These are phyloP conservation scores for Creolimax fragrantissima DNA, from an alignment of 78 protist genomes.

Conservation along the genomic window DNA sequence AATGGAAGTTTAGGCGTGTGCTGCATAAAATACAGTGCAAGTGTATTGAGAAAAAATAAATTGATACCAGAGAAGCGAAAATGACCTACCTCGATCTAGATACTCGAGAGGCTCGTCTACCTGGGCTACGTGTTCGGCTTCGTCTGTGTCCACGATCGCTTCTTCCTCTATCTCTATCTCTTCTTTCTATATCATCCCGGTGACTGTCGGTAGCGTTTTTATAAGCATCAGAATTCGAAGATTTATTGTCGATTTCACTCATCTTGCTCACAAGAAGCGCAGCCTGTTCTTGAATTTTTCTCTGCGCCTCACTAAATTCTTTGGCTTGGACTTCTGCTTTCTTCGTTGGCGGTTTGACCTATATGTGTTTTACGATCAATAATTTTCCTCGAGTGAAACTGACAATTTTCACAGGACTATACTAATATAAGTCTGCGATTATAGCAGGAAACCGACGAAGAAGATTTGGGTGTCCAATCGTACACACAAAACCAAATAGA, in stretches of 20 bases:
- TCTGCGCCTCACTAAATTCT: not conserved
- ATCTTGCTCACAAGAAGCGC: not conserved
- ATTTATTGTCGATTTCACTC: not conserved
- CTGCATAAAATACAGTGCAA: no score
- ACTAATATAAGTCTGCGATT: no score
- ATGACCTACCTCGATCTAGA: not conserved
- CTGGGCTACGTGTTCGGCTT: not conserved
- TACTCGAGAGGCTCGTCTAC: not conserved
- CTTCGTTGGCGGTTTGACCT: not conserved
- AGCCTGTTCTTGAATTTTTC: not conserved
- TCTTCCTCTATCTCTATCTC: not conserved
- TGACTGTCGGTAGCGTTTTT: not conserved
- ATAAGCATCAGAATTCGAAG: not conserved
- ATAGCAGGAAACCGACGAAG: no score
- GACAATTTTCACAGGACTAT: no score
- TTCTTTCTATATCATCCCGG: not conserved
- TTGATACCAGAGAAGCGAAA: not conserved
- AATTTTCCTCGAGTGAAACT: no score
- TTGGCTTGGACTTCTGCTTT: not conserved
- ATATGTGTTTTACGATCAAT: no score
- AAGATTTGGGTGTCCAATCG: no score
- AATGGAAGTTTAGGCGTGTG: no score
- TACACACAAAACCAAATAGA: no score
- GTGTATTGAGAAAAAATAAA: not conserved
- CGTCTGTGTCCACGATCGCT: not conserved